Percentiles rank a stretch among this genome's conserved stretches.
phyloP scores from a whole-genome alignment of 805 yeast genomes.

The Candida nonsorbophila region DNA sequence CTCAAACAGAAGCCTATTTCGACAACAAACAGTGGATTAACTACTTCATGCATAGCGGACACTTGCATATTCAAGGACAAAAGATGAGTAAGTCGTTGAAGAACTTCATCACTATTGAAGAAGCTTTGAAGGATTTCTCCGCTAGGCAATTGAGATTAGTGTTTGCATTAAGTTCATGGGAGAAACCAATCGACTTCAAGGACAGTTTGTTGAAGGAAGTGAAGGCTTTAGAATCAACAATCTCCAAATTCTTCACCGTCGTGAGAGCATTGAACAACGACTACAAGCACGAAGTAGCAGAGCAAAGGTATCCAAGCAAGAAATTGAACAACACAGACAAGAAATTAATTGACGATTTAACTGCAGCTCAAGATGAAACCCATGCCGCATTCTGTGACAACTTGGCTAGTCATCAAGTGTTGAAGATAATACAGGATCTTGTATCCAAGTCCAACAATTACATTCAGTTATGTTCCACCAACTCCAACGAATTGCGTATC shows the following conservation, averaged over 20 bases:
- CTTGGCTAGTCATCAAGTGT: conserved; percentile 70
- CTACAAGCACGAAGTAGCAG: conserved; percentile 42
- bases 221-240: conserved; percentile 63
- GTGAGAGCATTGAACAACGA: conserved; percentile 80
- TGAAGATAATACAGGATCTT: conserved; percentile 61
- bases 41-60: conserved; percentile 95
- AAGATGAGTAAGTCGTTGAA: conserved; percentile 95
- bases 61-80: conserved; percentile 96
- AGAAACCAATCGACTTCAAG: conserved; percentile 86
- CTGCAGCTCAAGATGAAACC: conserved; percentile 49
- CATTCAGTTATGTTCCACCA: conserved; percentile 43
- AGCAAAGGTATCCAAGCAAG: conserved; percentile 49
- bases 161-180: conserved; percentile 91
- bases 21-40: conserved; percentile 94
- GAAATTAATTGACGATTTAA: conserved; percentile 46
- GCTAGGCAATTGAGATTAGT: conserved; percentile 86
- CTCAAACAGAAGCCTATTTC: conserved; percentile 92
- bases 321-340: conserved; percentile 55
- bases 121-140: conserved; percentile 68
- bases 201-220: conserved; percentile 75
- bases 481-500: conserved; percentile 44
- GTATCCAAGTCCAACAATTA: conserved; percentile 71
- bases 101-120: conserved; percentile 91
- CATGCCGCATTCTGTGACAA: conserved; percentile 86
- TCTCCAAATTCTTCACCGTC: conserved; percentile 79